phyloP scores from a whole-genome alignment of 2,329 filamentous ascomycete genomes.

The Coniochaeta ligniaria region DNA sequence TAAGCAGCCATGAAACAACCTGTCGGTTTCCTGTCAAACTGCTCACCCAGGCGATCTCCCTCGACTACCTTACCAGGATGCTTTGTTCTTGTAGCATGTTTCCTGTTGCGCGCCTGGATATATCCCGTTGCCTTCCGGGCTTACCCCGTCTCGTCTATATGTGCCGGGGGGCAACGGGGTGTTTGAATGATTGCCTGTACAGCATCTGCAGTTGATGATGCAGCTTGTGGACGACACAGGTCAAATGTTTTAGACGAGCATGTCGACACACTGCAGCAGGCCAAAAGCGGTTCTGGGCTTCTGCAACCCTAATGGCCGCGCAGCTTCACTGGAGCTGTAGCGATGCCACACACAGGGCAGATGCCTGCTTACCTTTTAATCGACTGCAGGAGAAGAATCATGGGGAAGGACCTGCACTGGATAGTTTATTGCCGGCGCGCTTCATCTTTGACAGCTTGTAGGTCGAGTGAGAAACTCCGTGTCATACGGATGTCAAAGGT shows the following conservation, averaged over 20 bases:
- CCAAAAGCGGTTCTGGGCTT: constrained; percentile 13
- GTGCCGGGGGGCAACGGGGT: not conserved
- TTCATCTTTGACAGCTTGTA: too few relatives aligned
- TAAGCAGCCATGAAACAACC: not conserved
- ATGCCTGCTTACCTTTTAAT: not conserved
- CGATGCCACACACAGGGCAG: too few relatives aligned
- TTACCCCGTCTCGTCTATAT: not conserved
- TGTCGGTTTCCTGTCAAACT: not conserved
- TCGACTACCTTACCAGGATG: not conserved
- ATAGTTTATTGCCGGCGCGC: too few relatives aligned
- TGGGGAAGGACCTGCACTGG: too few relatives aligned
- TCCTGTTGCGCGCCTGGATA: not conserved
- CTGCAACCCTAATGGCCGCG: constrained; percentile 9
- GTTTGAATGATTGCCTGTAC: constrained; percentile 6
- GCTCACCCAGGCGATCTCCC: not conserved
- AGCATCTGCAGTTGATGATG: constrained; percentile 5
- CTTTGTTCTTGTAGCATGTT: not conserved
- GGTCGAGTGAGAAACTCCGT: too few relatives aligned
- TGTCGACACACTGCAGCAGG: constrained; percentile 11
- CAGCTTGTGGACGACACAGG: constrained; percentile 1
- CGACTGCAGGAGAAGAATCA: too few relatives aligned
- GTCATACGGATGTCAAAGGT: not conserved
- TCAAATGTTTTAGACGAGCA: constrained; percentile 12
- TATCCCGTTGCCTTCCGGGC: not conserved
- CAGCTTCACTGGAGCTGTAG: constrained; percentile 8